Evolutionary conservation across 257 asterid genomes (phyloP).

Genomic region (Solanum ossicruentum): DNA sequence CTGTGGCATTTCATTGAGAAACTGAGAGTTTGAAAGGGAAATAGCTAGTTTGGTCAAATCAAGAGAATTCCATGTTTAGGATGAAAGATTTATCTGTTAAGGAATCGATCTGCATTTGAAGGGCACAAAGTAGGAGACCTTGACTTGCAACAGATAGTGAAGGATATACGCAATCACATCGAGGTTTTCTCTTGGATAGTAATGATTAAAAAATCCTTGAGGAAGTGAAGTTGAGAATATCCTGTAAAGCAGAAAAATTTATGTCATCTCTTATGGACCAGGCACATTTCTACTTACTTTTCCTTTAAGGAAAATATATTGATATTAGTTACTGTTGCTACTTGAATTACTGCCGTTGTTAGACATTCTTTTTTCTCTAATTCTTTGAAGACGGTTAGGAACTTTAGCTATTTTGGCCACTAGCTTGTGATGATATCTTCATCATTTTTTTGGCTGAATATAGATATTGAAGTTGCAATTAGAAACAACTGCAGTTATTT

Average conservation of each 20-base stretch:
- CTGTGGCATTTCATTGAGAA: not conserved
- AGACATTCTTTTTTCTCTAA: not conserved
- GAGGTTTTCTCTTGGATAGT: not conserved
- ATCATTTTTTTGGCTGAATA: not conserved
- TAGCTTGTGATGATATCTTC: not conserved
- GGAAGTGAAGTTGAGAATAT: not conserved
- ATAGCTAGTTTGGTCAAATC: not conserved
- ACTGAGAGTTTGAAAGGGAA: not conserved
- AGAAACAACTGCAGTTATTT: not conserved
- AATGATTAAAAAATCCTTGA: not conserved
- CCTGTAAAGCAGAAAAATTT: not conserved
- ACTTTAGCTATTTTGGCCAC: not conserved
- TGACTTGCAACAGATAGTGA: not conserved
- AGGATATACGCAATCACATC: not conserved
- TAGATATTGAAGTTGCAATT: not conserved
- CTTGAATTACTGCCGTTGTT: not conserved
- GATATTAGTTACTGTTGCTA: not conserved
- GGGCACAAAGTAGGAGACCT: not conserved
- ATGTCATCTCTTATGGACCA: not conserved
- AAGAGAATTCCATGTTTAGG: not conserved
- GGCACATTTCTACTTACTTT: not conserved
- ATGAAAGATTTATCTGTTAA: not conserved
- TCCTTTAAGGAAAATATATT: not conserved
- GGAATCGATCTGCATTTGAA: not conserved
- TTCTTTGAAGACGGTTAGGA: not conserved